phyloP scores from a whole-genome alignment of 2,329 filamentous ascomycete species.

The Aspergillus costaricaensis region DNA sequence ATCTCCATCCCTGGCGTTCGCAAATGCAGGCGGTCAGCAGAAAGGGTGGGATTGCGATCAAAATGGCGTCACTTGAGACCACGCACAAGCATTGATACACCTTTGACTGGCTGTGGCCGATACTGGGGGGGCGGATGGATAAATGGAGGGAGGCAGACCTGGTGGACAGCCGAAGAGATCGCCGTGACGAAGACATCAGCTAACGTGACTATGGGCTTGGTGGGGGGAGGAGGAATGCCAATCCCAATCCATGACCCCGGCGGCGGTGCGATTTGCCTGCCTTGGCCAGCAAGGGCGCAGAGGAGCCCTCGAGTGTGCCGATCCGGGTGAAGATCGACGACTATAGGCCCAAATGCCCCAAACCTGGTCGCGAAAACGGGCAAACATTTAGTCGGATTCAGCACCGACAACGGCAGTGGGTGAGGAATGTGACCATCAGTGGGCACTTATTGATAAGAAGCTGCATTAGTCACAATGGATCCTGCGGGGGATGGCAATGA shows the following conservation, averaged over 20 bases:
- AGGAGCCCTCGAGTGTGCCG: neutral
- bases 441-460: neutral
- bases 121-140: neutral
- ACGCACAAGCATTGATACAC: neutral
- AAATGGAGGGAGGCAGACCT: neutral
- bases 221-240: neutral
- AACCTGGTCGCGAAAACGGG: neutral
- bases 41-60: neutral
- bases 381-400: neutral
- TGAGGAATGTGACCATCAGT: neutral
- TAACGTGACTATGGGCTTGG: neutral
- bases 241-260: neutral
- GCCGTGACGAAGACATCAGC: conserved; percentile 6
- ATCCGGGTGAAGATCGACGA: conserved; percentile 5
- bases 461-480: neutral
- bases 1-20: neutral
- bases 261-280: neutral
- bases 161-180: neutral
- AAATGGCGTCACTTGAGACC: neutral
- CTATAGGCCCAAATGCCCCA: neutral
- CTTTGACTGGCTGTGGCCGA: neutral
- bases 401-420: neutral
- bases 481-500: neutral
- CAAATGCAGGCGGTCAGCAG: neutral
- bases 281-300: conserved; percentile 2